Evolutionary conservation across 2,329 filamentous ascomycete species (phyloP).

Genomic region (Biscogniauxia sp.): DNA sequence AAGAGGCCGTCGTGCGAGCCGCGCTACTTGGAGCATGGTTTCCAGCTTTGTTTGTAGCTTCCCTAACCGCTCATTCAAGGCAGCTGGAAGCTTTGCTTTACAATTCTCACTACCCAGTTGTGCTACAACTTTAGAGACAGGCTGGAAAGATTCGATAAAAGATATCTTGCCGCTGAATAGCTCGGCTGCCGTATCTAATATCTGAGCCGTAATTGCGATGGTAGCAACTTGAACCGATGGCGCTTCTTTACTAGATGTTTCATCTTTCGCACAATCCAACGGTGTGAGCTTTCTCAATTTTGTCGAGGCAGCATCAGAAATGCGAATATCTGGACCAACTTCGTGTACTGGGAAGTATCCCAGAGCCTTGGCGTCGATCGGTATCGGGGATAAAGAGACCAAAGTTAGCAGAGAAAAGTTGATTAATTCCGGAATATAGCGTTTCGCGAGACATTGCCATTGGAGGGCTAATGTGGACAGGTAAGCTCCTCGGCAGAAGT

Average conservation of each 20-base stretch:
- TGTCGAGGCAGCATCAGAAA: constrained; percentile 42
- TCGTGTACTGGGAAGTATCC: constrained; percentile 63
- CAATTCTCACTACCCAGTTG: constrained; percentile 58
- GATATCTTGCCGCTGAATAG: constrained; percentile 72
- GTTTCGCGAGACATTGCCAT: constrained; percentile 79
- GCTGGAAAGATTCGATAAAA: constrained; percentile 76
- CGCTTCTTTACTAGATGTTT: constrained; percentile 34
- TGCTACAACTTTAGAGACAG: constrained; percentile 55
- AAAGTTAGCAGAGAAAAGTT: constrained; percentile 79
- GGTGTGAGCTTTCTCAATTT: constrained; percentile 55
- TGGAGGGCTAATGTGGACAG: constrained; percentile 75
- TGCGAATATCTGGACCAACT: constrained; percentile 49
- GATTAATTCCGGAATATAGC: constrained; percentile 85
- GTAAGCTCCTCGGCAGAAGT: constrained; percentile 73
- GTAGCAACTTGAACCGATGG: constrained; percentile 50
- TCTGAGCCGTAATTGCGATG: constrained; percentile 58
- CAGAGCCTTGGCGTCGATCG: constrained; percentile 40
- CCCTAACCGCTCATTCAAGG: constrained; percentile 39
- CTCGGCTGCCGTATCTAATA: constrained; percentile 67
- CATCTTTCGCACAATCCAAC: constrained; percentile 49
- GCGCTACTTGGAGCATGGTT: constrained; percentile 58
- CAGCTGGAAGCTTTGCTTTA: constrained; percentile 47
- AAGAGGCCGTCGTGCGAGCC: constrained; percentile 70
- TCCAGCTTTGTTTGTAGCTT: constrained; percentile 47
- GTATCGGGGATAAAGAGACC: constrained; percentile 59